Percentiles rank a stretch among this genome's conserved stretches.
Conservation (phyloP, 1,284 basidiomycete species). For the Melampsora americana region DNA sequence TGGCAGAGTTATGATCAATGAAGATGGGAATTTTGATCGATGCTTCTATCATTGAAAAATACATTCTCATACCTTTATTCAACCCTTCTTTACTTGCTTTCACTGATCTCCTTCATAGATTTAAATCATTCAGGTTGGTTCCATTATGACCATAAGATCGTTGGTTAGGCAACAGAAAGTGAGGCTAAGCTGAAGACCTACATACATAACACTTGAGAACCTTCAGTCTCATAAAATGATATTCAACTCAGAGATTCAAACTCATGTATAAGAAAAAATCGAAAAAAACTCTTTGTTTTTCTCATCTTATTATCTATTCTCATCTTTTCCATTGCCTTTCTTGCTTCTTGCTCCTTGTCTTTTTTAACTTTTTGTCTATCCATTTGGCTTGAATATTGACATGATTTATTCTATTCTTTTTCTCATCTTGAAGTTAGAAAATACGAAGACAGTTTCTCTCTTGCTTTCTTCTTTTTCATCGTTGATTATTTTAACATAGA, state of each 20-base stretch:
- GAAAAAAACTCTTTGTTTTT: not conserved
- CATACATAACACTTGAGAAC: no score
- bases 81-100: not conserved
- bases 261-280: not conserved
- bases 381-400: not conserved
- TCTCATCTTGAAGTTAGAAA: not conserved
- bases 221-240: no score
- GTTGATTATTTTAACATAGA: not conserved
- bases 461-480: not conserved
- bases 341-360: not conserved
- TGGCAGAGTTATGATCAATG: conserved; percentile 20
- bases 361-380: no score
- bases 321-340: not conserved
- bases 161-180: no score
- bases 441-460: not conserved
- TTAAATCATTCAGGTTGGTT: no score
- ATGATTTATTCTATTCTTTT: not conserved
- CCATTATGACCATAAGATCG: no score
- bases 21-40: not conserved
- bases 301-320: not conserved
- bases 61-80: not conserved
- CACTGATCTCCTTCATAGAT: not conserved
- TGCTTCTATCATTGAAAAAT: not conserved
- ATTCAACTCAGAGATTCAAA: no score
- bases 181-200: no score